These are phyloP conservation scores for Epichloe gansuensis DNA, from an alignment of 2,329 filamentous ascomycete species.

Conservation along the genomic window DNA sequence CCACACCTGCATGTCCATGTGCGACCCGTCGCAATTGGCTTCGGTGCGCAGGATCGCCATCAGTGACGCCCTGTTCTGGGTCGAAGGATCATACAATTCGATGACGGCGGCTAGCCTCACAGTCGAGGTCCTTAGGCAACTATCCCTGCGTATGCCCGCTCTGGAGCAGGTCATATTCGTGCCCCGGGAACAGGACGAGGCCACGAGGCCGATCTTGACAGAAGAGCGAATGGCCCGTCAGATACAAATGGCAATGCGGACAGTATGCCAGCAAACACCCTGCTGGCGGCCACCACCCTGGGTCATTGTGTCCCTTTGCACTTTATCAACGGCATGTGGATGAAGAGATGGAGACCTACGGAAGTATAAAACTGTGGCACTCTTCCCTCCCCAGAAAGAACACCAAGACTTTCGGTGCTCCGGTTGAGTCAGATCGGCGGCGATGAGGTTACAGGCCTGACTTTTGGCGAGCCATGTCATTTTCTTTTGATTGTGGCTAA, in stretches of 20 bases:
- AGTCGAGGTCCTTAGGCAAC: slow-evolving; percentile 26
- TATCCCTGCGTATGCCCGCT: slow-evolving; percentile 25
- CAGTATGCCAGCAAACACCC: slow-evolving; percentile 18
- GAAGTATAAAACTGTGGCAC: not conserved
- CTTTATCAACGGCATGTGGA: slow-evolving; percentile 2
- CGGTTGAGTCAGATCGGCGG: not conserved
- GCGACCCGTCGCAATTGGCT: slow-evolving; percentile 27
- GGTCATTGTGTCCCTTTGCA: slow-evolving; percentile 21
- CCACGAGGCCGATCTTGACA: slow-evolving; percentile 17
- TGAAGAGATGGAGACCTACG: not conserved
- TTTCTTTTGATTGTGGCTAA: not conserved
- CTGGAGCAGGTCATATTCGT: slow-evolving; percentile 33
- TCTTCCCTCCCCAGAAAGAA: not conserved
- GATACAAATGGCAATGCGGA: slow-evolving; percentile 23
- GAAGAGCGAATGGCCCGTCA: slow-evolving; percentile 25
- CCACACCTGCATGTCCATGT: slow-evolving; percentile 31
- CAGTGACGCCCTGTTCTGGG: slow-evolving; percentile 32
- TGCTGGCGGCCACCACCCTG: slow-evolving; percentile 25
- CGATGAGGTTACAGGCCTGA: not conserved
- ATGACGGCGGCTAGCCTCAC: slow-evolving; percentile 28
- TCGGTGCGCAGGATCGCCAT: slow-evolving; percentile 31
- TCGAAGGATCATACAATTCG: slow-evolving; percentile 22
- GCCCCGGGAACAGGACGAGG: slow-evolving; percentile 24
- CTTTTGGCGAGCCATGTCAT: not conserved
- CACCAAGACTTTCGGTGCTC: not conserved